These are phyloP conservation scores for Saxophila tyrrhenica DNA, from an alignment of 495 filamentous ascomycete species.

Conservation along the genomic window DNA sequence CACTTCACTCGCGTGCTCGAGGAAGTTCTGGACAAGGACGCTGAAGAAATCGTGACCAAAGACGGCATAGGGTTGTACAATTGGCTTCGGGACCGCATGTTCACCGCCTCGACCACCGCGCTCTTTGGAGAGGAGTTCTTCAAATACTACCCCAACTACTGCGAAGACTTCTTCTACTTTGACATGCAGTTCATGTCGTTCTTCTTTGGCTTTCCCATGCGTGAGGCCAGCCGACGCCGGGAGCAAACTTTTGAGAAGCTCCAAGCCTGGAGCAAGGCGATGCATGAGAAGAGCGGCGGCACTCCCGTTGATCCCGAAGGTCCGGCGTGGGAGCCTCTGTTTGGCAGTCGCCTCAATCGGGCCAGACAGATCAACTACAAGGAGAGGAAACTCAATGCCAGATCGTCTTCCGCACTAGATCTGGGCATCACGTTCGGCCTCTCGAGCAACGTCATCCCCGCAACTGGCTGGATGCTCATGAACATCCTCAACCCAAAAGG, in stretches of 20 bases:
- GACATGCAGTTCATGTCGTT: constrained; percentile 16
- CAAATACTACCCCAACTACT: constrained; percentile 16
- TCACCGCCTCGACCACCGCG: constrained; percentile 16
- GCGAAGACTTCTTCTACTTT: constrained; percentile 21
- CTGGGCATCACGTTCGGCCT: constrained; percentile 21
- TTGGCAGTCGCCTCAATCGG: constrained; percentile 12
- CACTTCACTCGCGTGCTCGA: constrained; percentile 4
- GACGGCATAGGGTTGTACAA: constrained; percentile 16
- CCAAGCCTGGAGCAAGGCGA: constrained; percentile 12
- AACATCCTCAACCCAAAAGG: constrained; percentile 17
- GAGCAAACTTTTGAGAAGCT: constrained; percentile 10
- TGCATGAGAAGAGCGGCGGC: constrained; percentile 9
- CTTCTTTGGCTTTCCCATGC: constrained; percentile 16
- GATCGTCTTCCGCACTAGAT: constrained; percentile 13
- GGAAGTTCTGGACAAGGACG: constrained; percentile 9
- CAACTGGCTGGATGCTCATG: constrained; percentile 22
- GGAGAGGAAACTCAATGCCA: constrained; percentile 4
- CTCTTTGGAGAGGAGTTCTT: constrained; percentile 20
- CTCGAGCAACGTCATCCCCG: constrained; percentile 20
- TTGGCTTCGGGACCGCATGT: constrained; percentile 19
- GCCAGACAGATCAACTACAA: constrained; percentile 17
- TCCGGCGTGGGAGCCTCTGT: constrained; percentile 15
- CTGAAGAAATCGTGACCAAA: not conserved
- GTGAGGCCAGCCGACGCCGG: constrained; percentile 10
- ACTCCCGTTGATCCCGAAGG: constrained; percentile 17